These are phyloP conservation scores for Hypomontagnella monticulosa DNA, from an alignment of 495 filamentous ascomycete species.

Conservation along the genomic window DNA sequence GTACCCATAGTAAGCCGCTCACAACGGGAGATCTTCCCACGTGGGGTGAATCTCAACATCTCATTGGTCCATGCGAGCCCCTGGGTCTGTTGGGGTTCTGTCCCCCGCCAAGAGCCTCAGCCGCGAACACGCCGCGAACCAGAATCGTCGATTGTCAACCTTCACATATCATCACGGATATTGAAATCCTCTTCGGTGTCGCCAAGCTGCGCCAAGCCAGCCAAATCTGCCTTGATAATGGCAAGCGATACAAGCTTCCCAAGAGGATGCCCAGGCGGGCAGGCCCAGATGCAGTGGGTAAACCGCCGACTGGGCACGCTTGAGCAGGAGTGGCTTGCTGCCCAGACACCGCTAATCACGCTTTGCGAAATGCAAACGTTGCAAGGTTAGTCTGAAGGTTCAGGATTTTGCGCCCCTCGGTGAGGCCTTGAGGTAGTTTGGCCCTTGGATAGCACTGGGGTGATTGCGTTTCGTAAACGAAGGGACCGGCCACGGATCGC, in stretches of 20 bases:
- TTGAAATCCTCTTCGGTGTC: constrained; percentile 25
- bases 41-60: constrained; percentile 19
- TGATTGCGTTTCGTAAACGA: too few relatives aligned
- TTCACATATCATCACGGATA: constrained; percentile 32
- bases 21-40: constrained; percentile 31
- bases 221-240: constrained; percentile 32
- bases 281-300: constrained; percentile 19
- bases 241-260: constrained; percentile 25
- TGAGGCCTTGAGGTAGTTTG: constrained; percentile 26
- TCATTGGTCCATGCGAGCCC: constrained; percentile 19
- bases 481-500: background rate
- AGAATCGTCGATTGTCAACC: constrained; percentile 4
- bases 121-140: constrained; percentile 34
- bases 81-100: constrained; percentile 3
- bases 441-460: background rate
- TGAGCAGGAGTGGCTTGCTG: constrained; percentile 22
- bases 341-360: constrained; percentile 12
- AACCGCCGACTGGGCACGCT: constrained; percentile 16
- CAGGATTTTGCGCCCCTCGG: constrained; percentile 20
- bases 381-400: constrained; percentile 4
- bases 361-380: constrained; percentile 19
- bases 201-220: constrained; percentile 37
- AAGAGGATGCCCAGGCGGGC: constrained; percentile 14
- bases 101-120: constrained; percentile 41
- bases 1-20: constrained; percentile 29